phyloP scores from a whole-genome alignment of 208 protist genomes.

The Zelonia costaricensis region DNA sequence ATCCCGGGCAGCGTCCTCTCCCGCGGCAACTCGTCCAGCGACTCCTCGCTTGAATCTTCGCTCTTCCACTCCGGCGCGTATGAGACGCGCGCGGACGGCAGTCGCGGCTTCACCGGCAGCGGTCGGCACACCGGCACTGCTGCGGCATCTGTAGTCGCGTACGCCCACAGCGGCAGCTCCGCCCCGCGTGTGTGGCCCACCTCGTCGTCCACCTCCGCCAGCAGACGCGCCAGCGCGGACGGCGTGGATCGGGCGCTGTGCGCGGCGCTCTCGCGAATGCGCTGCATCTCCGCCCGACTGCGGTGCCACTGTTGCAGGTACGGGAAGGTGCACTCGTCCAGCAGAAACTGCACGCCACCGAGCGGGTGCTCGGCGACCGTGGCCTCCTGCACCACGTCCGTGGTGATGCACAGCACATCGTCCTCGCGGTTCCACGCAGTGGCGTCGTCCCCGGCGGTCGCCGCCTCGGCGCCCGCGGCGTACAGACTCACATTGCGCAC shows the following conservation, averaged over 20 bases:
- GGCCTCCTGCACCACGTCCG: slow-evolving; percentile 25
- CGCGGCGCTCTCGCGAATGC: not conserved
- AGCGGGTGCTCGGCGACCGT: slow-evolving; percentile 12
- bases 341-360: slow-evolving; percentile 12
- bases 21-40: not conserved
- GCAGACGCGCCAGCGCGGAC: not conserved
- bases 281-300: slow-evolving; percentile 9
- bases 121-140: not conserved
- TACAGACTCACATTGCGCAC: slow-evolving; percentile 25
- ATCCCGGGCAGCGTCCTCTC: not conserved
- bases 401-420: not conserved
- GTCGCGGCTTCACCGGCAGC: not conserved
- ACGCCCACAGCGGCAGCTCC: slow-evolving; percentile 19
- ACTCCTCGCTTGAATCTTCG: not conserved
- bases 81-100: not conserved
- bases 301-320: slow-evolving; percentile 23
- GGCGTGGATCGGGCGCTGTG: not conserved
- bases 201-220: not conserved
- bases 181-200: not conserved
- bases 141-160: not conserved
- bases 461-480: not conserved
- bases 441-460: not conserved
- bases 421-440: not conserved
- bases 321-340: slow-evolving; percentile 14
- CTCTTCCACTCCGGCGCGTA: slow-evolving; percentile 1